Evolutionary conservation across 176 grass and related monocot genomes (phyloP), one percentile per base, ranked within the genome.

Genomic region (Neostapfia colusana): DNA sequence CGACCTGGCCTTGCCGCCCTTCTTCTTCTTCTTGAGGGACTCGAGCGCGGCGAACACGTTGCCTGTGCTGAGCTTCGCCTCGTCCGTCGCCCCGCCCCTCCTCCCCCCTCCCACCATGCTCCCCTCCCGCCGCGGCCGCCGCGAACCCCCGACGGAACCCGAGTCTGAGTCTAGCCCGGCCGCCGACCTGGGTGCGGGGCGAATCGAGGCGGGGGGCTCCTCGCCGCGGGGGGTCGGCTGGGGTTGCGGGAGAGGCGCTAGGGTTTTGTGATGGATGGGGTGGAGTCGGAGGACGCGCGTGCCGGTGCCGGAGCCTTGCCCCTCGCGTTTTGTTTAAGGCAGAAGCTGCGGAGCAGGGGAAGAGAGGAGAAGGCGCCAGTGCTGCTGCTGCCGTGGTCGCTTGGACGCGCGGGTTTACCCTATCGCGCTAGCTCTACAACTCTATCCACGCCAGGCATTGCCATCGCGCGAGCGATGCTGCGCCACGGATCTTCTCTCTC

Each of bases 11-110:
- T 80, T 87, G 75, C 92, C 88, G 13, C 84, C 90, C 76, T 92
- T 98, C 91, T 94, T 98, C 86, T 97, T 97, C 95, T 94, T 98
- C 89, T 98, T 98, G 20, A 98, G 91, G 18, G 89, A 88, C 51
- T 98, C 95, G 58, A 98, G 91, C 67, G 95, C 95, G 15, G 95
- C 95, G 79, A 94, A 98, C 49, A 98, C 91, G 87, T 98, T 98
- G 40, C 75, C 85, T 55, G 82, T 98, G 79, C 81, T 90, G 79
- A 98, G 88, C 82, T 85, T 98, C 24, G 88, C 27, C 34, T 93
- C 82, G 4, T 93, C 95, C 73, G 90, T 79, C 38, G 77, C 86
- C 46, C 76, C 81, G 42, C 95, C 88, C 76, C 76, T 86, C 74
- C 90, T 82, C 59, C 95, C 95, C 50, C 92, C 86, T 11, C 95